These are phyloP conservation scores for Pisolithus thermaeus DNA, from an alignment of 1,284 basidiomycete species.

Conservation along the genomic window DNA sequence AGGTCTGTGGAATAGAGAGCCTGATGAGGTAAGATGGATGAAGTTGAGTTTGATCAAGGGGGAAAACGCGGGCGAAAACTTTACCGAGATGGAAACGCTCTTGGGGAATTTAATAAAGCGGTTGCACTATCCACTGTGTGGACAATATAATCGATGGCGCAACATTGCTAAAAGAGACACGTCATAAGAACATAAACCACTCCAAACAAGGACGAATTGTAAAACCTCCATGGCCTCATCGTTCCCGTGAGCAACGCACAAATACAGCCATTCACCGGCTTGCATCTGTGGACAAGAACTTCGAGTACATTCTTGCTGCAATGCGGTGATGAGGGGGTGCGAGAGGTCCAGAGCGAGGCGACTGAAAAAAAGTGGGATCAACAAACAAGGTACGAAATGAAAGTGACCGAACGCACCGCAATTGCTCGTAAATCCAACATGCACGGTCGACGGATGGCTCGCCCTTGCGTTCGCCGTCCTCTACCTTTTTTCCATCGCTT, in stretches of 20 bases:
- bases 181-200: conserved; percentile 7
- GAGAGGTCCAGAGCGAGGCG: conserved; percentile 91
- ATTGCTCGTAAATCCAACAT: conserved; percentile 95
- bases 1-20: conserved; percentile 74
- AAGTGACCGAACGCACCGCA: conserved; percentile 54
- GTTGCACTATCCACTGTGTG: conserved; percentile 94
- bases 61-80: conserved; percentile 19
- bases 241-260: conserved; percentile 89
- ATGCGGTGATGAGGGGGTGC: conserved; percentile 80
- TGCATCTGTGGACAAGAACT: conserved; percentile 93
- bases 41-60: conserved; percentile 10
- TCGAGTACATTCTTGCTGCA: conserved; percentile 82
- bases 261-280: conserved; percentile 93
- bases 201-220: conserved; percentile 6
- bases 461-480: conserved; percentile 37
- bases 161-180: conserved; percentile 64
- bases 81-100: conserved; percentile 87
- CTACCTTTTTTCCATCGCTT: conserved; percentile 32
- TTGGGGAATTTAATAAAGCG: conserved; percentile 85
- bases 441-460: conserved; percentile 66
- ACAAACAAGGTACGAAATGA: background rate
- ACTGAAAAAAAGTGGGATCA: conserved; percentile 35
- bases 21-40: conserved; percentile 32
- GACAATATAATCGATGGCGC: conserved; percentile 94
- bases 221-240: conserved; percentile 71